Evolutionary conservation across 108 stramenopile species (phyloP).

Genomic region (Schizochytrium sp.): DNA sequence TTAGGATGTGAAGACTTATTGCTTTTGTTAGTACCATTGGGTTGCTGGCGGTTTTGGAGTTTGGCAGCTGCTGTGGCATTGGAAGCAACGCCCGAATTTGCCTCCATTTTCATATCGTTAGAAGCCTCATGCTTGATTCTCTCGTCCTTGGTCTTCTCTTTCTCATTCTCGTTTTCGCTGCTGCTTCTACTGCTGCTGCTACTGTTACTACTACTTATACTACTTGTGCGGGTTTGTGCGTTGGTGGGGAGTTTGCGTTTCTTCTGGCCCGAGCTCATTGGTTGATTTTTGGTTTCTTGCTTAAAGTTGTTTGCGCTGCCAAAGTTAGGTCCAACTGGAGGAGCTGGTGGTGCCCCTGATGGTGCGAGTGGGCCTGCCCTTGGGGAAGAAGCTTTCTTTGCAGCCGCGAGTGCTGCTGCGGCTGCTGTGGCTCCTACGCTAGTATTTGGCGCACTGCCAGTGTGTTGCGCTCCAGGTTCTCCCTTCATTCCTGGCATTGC

Average conservation of each 20-base stretch:
- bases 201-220: not conserved
- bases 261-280: no score
- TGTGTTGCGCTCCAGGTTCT: not conserved
- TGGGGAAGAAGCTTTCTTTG: not conserved
- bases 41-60: not conserved
- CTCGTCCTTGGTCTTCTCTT: conserved; percentile 10
- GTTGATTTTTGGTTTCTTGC: no score
- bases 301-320: no score
- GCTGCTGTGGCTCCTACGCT: not conserved
- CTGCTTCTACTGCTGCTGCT: not conserved
- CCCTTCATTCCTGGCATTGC: not conserved
- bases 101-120: not conserved
- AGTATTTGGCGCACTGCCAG: not conserved
- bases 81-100: not conserved
- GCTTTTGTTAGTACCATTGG: not conserved
- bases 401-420: not conserved
- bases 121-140: not conserved
- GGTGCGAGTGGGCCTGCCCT: no score
- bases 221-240: no score
- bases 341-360: no score
- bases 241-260: no score
- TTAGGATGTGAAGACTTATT: not conserved
- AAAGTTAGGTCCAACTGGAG: no score
- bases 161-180: not conserved
- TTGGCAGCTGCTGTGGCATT: not conserved